phyloP scores from a whole-genome alignment of 2,329 filamentous ascomycete species.

The Lecanosticta acicola region DNA sequence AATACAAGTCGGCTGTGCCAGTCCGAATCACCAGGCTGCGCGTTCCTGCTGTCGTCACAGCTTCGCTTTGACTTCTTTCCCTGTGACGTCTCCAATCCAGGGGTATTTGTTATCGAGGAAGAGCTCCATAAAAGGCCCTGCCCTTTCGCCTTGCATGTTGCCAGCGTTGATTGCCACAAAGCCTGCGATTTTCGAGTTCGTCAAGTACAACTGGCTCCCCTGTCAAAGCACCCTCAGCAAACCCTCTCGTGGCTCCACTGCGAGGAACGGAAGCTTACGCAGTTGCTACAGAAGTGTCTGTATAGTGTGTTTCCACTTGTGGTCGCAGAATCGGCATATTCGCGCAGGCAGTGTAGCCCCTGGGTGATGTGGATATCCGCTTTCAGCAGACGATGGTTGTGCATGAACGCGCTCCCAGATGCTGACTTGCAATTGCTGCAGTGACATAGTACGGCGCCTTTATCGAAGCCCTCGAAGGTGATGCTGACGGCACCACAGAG shows the following conservation, averaged over 20 bases:
- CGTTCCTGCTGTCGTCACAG: no score
- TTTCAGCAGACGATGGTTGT: constrained; percentile 29
- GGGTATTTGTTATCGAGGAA: constrained; percentile 14
- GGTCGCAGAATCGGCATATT: constrained; percentile 24
- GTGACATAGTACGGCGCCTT: constrained; percentile 29
- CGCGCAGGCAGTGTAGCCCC: constrained; percentile 21
- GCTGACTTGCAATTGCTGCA: constrained; percentile 26
- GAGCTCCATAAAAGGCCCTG: constrained; percentile 16
- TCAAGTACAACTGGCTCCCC: constrained; percentile 22
- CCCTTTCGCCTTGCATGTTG: constrained; percentile 14
- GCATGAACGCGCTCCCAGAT: constrained; percentile 24
- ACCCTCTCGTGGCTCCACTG: not conserved
- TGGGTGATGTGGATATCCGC: constrained; percentile 20
- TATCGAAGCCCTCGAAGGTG: constrained; percentile 25
- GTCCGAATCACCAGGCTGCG: no score
- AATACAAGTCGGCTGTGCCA: no score
- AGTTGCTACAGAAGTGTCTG: constrained; percentile 27
- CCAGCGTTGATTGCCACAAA: constrained; percentile 17
- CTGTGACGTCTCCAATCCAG: constrained; percentile 15
- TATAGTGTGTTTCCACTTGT: constrained; percentile 23
- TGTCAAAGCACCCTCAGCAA: constrained; percentile 1
- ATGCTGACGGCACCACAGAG: constrained; percentile 26
- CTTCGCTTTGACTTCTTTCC: constrained; percentile 11
- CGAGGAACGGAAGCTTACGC: constrained; percentile 26
- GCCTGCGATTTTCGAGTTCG: constrained; percentile 18